phyloP scores from a whole-genome alignment of 805 yeast species.

The Ogataea haglerorum region DNA sequence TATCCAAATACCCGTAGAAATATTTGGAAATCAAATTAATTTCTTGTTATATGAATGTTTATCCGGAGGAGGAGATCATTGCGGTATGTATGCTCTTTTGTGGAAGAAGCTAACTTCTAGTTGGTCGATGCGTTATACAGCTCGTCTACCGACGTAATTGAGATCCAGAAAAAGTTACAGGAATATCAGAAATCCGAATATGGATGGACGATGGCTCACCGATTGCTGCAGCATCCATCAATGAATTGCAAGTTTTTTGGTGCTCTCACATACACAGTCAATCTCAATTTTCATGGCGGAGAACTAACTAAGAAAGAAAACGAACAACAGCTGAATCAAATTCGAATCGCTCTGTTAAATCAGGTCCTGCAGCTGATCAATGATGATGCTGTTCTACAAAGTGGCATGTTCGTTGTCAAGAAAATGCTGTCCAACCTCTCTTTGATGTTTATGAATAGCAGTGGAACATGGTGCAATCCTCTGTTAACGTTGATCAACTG shows the following conservation, averaged over 20 bases:
- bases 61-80: conserved; percentile 3
- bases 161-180: conserved; percentile 56
- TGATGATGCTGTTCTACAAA: conserved; percentile 16
- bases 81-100: neutral
- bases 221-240: conserved; percentile 41
- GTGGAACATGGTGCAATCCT: conserved; percentile 40
- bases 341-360: conserved; percentile 9
- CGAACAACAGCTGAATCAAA: conserved; percentile 8
- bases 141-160: conserved; percentile 37
- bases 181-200: conserved; percentile 50
- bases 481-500: conserved; percentile 27
- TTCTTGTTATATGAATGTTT: conserved; percentile 4
- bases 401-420: conserved; percentile 44
- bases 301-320: conserved; percentile 5
- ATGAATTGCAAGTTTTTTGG: conserved; percentile 69
- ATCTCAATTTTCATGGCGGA: conserved; percentile 36
- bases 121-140: conserved; percentile 42
- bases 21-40: neutral
- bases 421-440: conserved; percentile 58
- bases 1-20: neutral
- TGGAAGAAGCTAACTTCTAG: conserved; percentile 6
- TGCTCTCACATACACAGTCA: conserved; percentile 72
- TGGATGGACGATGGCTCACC: conserved; percentile 58
- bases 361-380: conserved; percentile 15
- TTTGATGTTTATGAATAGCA: conserved; percentile 41